phyloP scores from a whole-genome alignment of 495 filamentous ascomycete genomes.

The Pseudoneurospora amorphoporcata region DNA sequence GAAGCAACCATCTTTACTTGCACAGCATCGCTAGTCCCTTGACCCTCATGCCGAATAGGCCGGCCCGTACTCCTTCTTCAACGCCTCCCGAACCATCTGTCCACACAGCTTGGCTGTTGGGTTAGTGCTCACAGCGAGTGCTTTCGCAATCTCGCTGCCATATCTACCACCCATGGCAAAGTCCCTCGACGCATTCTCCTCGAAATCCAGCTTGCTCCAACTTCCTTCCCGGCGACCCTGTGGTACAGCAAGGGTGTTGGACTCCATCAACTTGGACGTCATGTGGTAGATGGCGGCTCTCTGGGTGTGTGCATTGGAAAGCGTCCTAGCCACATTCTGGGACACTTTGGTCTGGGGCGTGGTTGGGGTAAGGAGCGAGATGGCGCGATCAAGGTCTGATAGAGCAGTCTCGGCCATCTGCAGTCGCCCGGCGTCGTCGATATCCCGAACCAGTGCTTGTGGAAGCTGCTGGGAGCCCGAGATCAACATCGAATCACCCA shows the following conservation, averaged over 20 bases:
- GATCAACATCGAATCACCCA: slow-evolving; percentile 40
- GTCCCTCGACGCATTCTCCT: slow-evolving; percentile 61
- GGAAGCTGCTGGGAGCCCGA: slow-evolving; percentile 7
- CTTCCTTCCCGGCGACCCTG: slow-evolving; percentile 24
- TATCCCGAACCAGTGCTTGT: slow-evolving; percentile 21
- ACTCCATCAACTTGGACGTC: slow-evolving; percentile 41
- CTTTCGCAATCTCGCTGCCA: slow-evolving; percentile 68
- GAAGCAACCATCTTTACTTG: not conserved
- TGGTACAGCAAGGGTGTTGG: slow-evolving; percentile 16
- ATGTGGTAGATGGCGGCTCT: slow-evolving; percentile 60
- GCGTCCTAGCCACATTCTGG: slow-evolving; percentile 46
- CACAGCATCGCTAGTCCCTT: not conserved
- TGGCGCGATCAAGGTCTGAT: slow-evolving; percentile 55
- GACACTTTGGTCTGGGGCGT: slow-evolving; percentile 45
- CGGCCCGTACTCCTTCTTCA: slow-evolving; percentile 61
- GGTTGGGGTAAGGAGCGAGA: slow-evolving; percentile 49
- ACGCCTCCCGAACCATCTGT: slow-evolving; percentile 73
- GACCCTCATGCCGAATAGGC: slow-evolving; percentile 20
- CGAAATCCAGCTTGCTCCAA: slow-evolving; percentile 47
- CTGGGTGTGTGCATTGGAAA: slow-evolving; percentile 67
- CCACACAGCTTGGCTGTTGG: slow-evolving; percentile 85
- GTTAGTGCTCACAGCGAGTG: slow-evolving; percentile 70
- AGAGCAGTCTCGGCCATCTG: slow-evolving; percentile 36
- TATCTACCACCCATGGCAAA: slow-evolving; percentile 68
- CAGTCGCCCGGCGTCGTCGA: slow-evolving; percentile 18